phyloP scores from a whole-genome alignment of 1,139 yeast species.

The Hansenula lynferdii region DNA sequence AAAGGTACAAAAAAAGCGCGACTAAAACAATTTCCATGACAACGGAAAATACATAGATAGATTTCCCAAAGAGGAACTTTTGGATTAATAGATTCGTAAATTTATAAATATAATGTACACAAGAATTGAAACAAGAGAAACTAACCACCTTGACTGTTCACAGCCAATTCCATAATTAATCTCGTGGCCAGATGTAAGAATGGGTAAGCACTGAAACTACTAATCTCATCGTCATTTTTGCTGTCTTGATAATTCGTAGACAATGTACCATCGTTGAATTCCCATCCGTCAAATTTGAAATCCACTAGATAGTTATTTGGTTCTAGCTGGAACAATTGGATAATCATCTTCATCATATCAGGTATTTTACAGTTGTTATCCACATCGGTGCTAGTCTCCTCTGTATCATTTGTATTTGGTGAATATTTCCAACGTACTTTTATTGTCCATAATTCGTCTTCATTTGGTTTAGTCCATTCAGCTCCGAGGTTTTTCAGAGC shows the following conservation, averaged over 20 bases:
- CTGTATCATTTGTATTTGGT: conserved; percentile 29
- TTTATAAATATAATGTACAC: background rate
- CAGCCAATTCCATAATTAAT: conserved; percentile 94
- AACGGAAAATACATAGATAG: background rate
- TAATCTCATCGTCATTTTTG: conserved; percentile 58
- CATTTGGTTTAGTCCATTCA: conserved; percentile 94
- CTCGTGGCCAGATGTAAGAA: conserved; percentile 89
- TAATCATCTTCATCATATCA: conserved; percentile 95
- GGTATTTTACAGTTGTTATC: conserved; percentile 44
- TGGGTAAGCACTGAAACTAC: conserved; percentile 90
- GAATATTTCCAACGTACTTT: conserved; percentile 92
- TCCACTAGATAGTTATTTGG: conserved; percentile 95
- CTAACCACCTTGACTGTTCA: conserved; percentile 54
- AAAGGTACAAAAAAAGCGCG: background rate
- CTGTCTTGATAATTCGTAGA: conserved; percentile 15
- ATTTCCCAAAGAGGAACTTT: background rate
- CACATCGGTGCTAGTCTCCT: conserved; percentile 18
- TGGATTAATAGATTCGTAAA: background rate
- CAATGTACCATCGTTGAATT: conserved; percentile 32
- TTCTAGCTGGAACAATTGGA: conserved; percentile 91
- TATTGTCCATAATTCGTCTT: conserved; percentile 94
- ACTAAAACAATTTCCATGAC: no score
- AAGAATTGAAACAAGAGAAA: background rate
- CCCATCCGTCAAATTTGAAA: conserved; percentile 98
- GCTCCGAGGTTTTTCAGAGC: conserved; percentile 94